Evolutionary conservation across 768 basidiomycete genomes (phyloP), one percentile per base, ranked within the genome.

Genomic region (Asterophora parasitica): DNA sequence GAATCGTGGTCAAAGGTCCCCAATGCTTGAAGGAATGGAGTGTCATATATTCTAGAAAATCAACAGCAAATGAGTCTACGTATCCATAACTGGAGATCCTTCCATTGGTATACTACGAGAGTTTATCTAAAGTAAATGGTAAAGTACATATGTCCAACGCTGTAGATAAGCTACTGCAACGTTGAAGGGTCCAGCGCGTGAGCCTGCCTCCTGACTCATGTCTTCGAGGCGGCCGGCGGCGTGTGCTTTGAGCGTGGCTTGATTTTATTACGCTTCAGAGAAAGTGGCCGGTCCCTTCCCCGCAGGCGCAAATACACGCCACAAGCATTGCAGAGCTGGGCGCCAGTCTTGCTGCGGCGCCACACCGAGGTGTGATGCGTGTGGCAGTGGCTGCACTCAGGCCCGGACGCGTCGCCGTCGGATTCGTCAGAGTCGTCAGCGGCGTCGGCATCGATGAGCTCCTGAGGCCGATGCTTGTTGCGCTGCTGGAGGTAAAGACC

Each of bases 311-410:
- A 61, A 50, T 77, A 77, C 7, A 77, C 75, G 17, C 75, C 75
- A 55, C 75, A 77, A 4, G 75, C 75, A 44, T 77, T 77, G 57
- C 75, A 77, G 1, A 77, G 64, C 54, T 74, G 73, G 10, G 71
- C 72, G 1, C 75, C 75, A 1, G 70, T 64, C 58, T 77, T 77
- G 54, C 73, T 74, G 42, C 75, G 62, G 32, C 75, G 65, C 75
- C 75, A 77, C 34, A 77, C 75, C 7, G 73, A 74, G 3, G 75
- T 77, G 34, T 67, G 70, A 45, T 72, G 73, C 7, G 75, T 76
- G 47, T 65, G 68, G 49, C 75, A 77, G 58, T 76, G 75, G 44
- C 70, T 74, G 39, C 75, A 77, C 53, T 75, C 70, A 1, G 74
- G 75, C 7, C 72, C 73, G 31, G 62, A 60, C 20, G 66, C 65